phyloP scores from a whole-genome alignment of 2,329 filamentous ascomycete species.

The Escovopsis sp. region DNA sequence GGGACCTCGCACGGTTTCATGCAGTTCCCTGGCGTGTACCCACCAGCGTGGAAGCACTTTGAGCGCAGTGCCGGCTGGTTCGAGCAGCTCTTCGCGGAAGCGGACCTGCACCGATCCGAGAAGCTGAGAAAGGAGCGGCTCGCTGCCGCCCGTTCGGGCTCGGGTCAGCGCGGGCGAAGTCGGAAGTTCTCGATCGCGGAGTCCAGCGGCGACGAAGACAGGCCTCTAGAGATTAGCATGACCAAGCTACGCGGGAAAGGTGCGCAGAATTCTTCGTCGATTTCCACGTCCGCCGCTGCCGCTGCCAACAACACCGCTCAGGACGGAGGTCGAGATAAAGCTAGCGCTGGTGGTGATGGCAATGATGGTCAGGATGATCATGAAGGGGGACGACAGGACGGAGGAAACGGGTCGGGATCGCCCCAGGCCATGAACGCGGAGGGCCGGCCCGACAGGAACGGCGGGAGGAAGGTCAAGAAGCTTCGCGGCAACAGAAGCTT shows the following conservation, averaged over 20 bases:
- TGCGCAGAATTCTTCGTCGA: not conserved
- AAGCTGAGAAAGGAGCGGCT: conserved; percentile 5
- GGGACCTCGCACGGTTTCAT: conserved; percentile 89
- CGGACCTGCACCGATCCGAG: conserved; percentile 23
- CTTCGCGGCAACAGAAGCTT: conserved; percentile 30
- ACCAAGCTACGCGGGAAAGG: conserved; percentile 26
- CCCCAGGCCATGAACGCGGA: conserved; percentile 3
- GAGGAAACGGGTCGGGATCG: conserved; percentile 1
- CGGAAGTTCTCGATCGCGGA: conserved; percentile 27
- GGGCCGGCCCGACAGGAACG: conserved; percentile 3
- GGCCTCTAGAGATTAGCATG: conserved; percentile 67
- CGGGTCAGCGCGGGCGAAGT: conserved; percentile 6
- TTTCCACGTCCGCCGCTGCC: conserved; percentile 3
- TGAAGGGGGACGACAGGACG: conserved; percentile 1
- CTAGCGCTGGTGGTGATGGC: conserved; percentile 8
- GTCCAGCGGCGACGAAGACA: conserved; percentile 64
- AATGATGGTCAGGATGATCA: conserved; percentile 1
- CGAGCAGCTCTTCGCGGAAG: conserved; percentile 51
- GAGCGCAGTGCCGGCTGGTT: conserved; percentile 70
- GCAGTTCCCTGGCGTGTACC: conserved; percentile 78
- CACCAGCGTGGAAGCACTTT: conserved; percentile 80
- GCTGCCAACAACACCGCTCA: conserved; percentile 7
- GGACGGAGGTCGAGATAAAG: conserved; percentile 7
- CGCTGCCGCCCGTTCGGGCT: conserved; percentile 1
- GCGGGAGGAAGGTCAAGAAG: conserved; percentile 13